Percentiles rank a stretch among this genome's conserved stretches.
These are phyloP conservation scores for Dipodascopsis uninucleata DNA, from an alignment of 805 yeast genomes.

Conservation along the genomic window DNA sequence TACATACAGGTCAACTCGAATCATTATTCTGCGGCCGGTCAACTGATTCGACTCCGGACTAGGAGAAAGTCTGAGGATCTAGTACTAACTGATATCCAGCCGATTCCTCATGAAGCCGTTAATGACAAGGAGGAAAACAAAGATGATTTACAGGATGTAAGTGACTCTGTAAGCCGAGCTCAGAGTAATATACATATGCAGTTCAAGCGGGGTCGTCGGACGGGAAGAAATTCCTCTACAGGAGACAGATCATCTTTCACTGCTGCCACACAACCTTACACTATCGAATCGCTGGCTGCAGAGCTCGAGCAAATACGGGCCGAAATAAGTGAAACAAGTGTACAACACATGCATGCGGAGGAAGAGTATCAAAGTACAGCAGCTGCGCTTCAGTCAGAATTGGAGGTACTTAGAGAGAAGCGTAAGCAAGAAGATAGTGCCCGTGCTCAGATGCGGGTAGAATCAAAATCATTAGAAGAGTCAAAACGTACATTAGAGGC, in stretches of 20 bases:
- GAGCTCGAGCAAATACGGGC: constrained; percentile 37
- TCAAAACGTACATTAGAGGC: constrained; percentile 38
- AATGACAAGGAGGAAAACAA: not conserved
- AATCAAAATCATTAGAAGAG: constrained; percentile 39
- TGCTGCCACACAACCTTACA: constrained; percentile 32
- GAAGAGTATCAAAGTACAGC: constrained; percentile 33
- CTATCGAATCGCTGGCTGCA: constrained; percentile 36
- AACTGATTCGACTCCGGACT: constrained; percentile 32
- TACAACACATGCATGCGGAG: constrained; percentile 31
- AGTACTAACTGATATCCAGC: constrained; percentile 28
- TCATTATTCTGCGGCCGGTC: constrained; percentile 28
- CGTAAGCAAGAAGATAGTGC: constrained; percentile 34
- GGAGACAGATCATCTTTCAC: constrained; percentile 23
- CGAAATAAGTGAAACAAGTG: constrained; percentile 34
- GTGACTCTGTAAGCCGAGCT: not conserved
- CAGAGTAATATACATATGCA: constrained; percentile 22
- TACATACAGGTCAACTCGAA: constrained; percentile 21
- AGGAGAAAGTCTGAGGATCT: constrained; percentile 30
- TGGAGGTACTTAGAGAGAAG: constrained; percentile 33
- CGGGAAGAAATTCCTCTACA: constrained; percentile 12
- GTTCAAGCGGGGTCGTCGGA: constrained; percentile 16
- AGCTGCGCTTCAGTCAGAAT: constrained; percentile 31
- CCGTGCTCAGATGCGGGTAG: constrained; percentile 37
- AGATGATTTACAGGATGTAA: not conserved
- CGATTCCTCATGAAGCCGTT: constrained; percentile 12